Base-by-base conservation (phyloP, 371 early-diverging fungal genomes). In the Lichtheimia ramosa region DNA sequence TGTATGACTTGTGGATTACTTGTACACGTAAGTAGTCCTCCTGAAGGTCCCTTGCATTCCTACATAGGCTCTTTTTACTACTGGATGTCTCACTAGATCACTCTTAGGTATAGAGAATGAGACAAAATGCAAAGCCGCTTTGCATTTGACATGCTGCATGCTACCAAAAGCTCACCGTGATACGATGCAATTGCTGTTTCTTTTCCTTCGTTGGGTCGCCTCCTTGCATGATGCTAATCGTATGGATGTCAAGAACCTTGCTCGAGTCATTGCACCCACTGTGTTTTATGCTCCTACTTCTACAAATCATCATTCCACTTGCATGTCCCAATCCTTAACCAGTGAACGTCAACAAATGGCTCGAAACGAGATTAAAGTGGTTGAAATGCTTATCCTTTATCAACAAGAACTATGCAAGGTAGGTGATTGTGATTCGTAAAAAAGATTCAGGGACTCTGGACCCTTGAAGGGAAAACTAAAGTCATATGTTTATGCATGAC, bases 221-320 rank as follows among this genome's bases (percentile, higher is more conserved):
- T 70, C 77, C 2, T 88, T 85, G 58, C 82, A 87, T 21, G 73
- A 81, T 20, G 79, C 57, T 77, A 94, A 90, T 62, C 89, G 89
- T 66, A 98, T 98, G 98, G 91, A 91, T 61, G 67, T 91, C 14
- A 79, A 83, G 46, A 98, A 96, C 63, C 67, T 98, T 56, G 95
- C 97, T 0, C 92, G 93, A 0, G 93, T 98, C 3, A 88, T 98
- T 55, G 87, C 96, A 0, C 98, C 98, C 5, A 97, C 92, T 61
- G 84, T 98, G 8, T 72, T 97, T 46, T 96, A 69, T 59, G 64
- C 59, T 25, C 48, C 62, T 40, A 24, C 50, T 2, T 34, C 34
- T 8, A 81, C 88, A 50, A 3, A 96, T 60, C 52, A 20, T 43
- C 56, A 25, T 43, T 2, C 42, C 56, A 43, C 48, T 54, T 20